These are phyloP conservation scores for Gynandropsis gynandra DNA, from an alignment of 345 rosid genomes.

Conservation along the genomic window DNA sequence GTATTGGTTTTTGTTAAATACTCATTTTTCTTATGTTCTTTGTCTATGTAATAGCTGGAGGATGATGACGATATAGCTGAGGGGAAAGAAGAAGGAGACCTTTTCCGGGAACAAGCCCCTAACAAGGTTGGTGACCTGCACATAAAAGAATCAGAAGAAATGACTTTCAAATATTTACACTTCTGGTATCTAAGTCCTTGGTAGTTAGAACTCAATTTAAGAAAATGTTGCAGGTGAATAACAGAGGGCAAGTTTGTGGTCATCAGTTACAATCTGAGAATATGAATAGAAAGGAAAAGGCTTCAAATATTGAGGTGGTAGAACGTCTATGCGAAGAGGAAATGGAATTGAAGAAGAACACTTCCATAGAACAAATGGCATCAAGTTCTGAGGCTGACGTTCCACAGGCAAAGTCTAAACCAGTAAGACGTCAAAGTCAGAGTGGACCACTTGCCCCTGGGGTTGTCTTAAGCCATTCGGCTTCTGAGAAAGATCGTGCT, in stretches of 20 bases:
- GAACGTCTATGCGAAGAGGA: slow-evolving; percentile 38
- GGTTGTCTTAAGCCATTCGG: slow-evolving; percentile 39
- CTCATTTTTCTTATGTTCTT: background rate
- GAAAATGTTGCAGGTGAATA: slow-evolving; percentile 30
- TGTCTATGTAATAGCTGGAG: slow-evolving; percentile 45
- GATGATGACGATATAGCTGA: slow-evolving; percentile 53
- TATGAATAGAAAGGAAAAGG: slow-evolving; percentile 44
- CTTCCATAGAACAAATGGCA: slow-evolving; percentile 37
- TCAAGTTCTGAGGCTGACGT: slow-evolving; percentile 47
- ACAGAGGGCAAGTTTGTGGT: slow-evolving; percentile 21
- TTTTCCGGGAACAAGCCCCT: slow-evolving; percentile 27
- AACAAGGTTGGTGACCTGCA: slow-evolving; percentile 38
- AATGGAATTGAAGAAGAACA: slow-evolving; percentile 33
- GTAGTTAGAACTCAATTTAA: slow-evolving; percentile 28
- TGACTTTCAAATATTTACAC: slow-evolving; percentile 4
- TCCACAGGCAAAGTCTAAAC: slow-evolving; percentile 41
- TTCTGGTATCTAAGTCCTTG: slow-evolving; percentile 20
- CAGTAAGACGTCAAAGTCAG: slow-evolving; percentile 61
- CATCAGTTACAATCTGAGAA: slow-evolving; percentile 31
- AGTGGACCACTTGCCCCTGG: slow-evolving; percentile 84
- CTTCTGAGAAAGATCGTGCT: slow-evolving; percentile 43
- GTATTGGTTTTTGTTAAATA: slow-evolving; percentile 12
- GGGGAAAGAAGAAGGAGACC: slow-evolving; percentile 50
- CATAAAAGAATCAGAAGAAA: background rate
- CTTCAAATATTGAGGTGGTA: slow-evolving; percentile 34